Evolutionary conservation across 768 basidiomycete species (phyloP).

Genomic region (Lactarius sp.): DNA sequence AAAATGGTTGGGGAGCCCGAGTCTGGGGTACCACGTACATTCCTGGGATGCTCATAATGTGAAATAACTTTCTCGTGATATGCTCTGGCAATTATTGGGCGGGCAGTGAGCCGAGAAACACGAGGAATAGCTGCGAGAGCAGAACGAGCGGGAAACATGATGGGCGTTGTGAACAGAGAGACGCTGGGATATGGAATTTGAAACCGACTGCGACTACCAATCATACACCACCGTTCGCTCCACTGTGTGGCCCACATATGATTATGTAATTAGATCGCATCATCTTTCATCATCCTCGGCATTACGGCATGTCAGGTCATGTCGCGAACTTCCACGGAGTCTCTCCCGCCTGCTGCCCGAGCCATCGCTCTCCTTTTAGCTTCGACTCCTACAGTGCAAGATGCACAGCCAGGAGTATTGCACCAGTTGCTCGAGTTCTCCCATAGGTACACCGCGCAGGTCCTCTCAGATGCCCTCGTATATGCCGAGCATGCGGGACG

Average conservation of each 20-base stretch:
- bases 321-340: slow-evolving; percentile 44
- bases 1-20: slow-evolving; percentile 31
- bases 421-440: slow-evolving; percentile 87
- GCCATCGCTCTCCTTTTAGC: slow-evolving; percentile 80
- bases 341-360: slow-evolving; percentile 79
- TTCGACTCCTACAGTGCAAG: slow-evolving; percentile 78
- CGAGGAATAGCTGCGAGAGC: slow-evolving; percentile 44
- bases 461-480: slow-evolving; percentile 77
- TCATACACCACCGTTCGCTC: no score
- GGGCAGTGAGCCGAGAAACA: slow-evolving; percentile 37
- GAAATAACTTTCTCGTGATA: slow-evolving; percentile 98
- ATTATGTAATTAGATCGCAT: not conserved
- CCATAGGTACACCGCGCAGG: slow-evolving; percentile 77
- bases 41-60: slow-evolving; percentile 96
- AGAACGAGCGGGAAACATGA: slow-evolving; percentile 64
- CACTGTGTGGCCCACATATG: not conserved
- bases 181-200: not conserved
- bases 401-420: slow-evolving; percentile 80
- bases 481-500: slow-evolving; percentile 85
- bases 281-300: not conserved
- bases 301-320: slow-evolving; percentile 28
- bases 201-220: not conserved
- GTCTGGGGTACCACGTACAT: slow-evolving; percentile 51
- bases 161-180: slow-evolving; percentile 34
- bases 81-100: slow-evolving; percentile 56